Conservation (phyloP, 2,329 filamentous ascomycete species). For the Phoma herbarum region DNA sequence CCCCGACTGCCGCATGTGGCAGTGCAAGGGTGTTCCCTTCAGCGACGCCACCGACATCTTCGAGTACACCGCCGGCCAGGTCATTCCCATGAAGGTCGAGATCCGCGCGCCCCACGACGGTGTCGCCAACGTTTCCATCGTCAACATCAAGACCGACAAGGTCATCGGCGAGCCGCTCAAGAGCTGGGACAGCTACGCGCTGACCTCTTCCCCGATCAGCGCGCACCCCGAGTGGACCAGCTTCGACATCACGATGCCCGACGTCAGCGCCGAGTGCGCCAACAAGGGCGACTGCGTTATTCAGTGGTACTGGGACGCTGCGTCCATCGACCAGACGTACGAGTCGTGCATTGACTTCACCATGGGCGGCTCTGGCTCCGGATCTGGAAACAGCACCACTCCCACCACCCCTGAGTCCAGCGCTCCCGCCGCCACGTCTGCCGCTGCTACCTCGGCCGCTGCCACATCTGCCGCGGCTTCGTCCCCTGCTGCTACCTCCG, state of each 20-base stretch:
- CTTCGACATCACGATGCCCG: conserved; percentile 65
- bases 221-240: conserved; percentile 54
- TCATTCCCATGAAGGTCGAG: conserved; percentile 57
- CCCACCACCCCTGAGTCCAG: conserved; percentile 15
- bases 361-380: conserved; percentile 42
- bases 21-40: conserved; percentile 68
- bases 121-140: conserved; percentile 66
- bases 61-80: conserved; percentile 61
- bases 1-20: conserved; percentile 63
- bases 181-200: conserved; percentile 65
- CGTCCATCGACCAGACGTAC: conserved; percentile 67
- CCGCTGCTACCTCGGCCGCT: conserved; percentile 15
- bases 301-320: conserved; percentile 70
- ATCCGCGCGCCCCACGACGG: conserved; percentile 64
- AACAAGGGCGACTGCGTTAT: conserved; percentile 63
- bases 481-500: conserved; percentile 9
- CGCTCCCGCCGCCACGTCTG: conserved; percentile 14
- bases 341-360: conserved; percentile 70
- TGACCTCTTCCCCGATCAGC: conserved; percentile 55
- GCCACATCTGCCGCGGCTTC: conserved; percentile 21
- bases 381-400: conserved; percentile 5
- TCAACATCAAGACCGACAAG: conserved; percentile 62
- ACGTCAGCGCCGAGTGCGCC: conserved; percentile 58
- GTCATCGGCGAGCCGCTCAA: conserved; percentile 64
- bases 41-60: conserved; percentile 62